phyloP scores from a whole-genome alignment of 2,329 filamentous ascomycete genomes.

The Apiospora sp. region DNA sequence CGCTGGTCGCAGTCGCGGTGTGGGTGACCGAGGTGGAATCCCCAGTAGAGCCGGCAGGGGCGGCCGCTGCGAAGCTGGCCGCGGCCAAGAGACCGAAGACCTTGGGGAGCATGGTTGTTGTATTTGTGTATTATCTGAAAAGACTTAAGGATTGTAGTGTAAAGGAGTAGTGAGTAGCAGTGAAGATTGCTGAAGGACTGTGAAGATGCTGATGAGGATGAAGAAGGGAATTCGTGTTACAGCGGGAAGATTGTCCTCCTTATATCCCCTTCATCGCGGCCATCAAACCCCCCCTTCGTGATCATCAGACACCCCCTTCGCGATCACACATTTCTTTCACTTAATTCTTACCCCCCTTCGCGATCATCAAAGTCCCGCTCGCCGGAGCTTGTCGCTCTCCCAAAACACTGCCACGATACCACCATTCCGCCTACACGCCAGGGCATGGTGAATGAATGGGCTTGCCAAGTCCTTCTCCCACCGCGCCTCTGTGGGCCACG shows the following conservation, averaged over 20 bases:
- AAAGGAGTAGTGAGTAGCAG: background rate
- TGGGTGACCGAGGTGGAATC: slow-evolving; percentile 33
- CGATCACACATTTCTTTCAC: too few species aligned
- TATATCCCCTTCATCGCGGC: background rate
- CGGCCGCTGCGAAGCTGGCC: background rate
- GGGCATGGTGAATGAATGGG: background rate
- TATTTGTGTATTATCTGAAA: background rate
- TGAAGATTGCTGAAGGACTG: background rate
- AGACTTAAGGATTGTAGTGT: background rate
- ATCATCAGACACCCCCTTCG: too few species aligned
- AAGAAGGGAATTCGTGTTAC: background rate
- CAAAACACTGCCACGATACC: too few species aligned
- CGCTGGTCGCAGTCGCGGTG: slow-evolving; percentile 60
- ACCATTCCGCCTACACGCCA: background rate
- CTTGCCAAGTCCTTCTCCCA: background rate
- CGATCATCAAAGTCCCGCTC: background rate
- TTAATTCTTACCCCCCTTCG: too few species aligned
- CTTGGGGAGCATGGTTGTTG: background rate
- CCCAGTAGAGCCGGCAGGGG: background rate
- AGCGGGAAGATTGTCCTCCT: background rate
- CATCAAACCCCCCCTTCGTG: background rate
- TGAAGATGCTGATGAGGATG: slow-evolving; percentile 8
- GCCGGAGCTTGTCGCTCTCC: background rate
- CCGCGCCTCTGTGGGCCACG: background rate
- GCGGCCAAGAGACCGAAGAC: background rate